Evolutionary conservation across 176 grass and related monocot genomes (phyloP), one percentile per base, ranked within the genome.

Genomic region (Aegilops umbellulata): DNA sequence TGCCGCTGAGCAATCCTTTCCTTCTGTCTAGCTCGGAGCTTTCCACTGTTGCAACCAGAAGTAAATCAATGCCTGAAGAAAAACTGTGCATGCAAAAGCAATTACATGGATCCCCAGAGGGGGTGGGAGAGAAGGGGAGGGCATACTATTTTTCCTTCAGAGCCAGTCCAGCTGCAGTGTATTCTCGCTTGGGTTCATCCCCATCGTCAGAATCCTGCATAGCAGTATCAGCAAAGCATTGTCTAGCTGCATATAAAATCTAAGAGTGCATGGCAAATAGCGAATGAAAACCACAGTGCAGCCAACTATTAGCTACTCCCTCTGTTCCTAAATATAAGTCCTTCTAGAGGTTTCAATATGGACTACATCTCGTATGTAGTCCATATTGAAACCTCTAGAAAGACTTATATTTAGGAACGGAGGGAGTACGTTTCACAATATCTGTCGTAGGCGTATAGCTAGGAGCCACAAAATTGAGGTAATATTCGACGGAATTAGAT

Each of bases 101-200:
- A 85, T 25, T 30, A 79, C 77, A 84, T 72, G 53, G 62, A 14
- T 74, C 20, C 36, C 5, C 38, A 61, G 3, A n/a, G 38, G 12
- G 36, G 34, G 65, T 57, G 20, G 6, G 29, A 49, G 53, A 49
- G 23, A 3, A 89, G 29, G 67, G 51, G 34, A 78, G 72, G 25
- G 26, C 97, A 83, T 96, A 99, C 97, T 92, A 99, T 89, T 99
- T 99, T 84, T 99, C 97, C 88, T 96, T 99, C 83, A 92, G 90
- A 73, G 83, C 88, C 70, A 95, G 90, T 60, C 97, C 97, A 78
- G 85, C 92, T 74, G 90, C 76, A 76, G 94, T 96, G 83, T 99
- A 99, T 88, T 96, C 97, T 67, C 73, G 85, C 62, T 90, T 88
- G 80, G 87, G 92, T 63, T 94, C 94, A 51, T 89, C 89, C 42